These are phyloP conservation scores for Aureobasidium musti DNA, from an alignment of 2,329 filamentous ascomycete species.

Conservation along the genomic window DNA sequence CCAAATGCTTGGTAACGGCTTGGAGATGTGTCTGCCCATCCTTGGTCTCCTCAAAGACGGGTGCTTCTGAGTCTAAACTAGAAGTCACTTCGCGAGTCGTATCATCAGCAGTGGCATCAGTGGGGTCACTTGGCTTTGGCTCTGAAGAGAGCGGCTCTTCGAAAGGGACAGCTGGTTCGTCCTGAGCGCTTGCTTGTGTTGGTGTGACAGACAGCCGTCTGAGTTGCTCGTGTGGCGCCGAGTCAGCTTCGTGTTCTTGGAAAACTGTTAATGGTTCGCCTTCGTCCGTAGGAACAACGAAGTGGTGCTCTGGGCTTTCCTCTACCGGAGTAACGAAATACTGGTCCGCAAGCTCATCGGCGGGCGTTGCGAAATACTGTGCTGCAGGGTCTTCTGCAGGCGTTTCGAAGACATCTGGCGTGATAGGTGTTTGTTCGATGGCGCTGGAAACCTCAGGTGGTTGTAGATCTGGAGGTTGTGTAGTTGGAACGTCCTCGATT, in stretches of 20 bases:
- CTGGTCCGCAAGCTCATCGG: constrained; percentile 1
- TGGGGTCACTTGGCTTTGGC: too few species aligned
- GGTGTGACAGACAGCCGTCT: not conserved
- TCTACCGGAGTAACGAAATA: not conserved
- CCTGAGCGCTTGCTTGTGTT: not conserved
- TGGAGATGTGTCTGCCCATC: not conserved
- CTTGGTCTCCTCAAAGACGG: not conserved
- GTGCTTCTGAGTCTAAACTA: not conserved
- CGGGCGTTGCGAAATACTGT: constrained; percentile 5
- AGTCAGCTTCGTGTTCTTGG: not conserved
- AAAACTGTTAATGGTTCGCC: not conserved
- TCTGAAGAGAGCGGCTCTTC: not conserved
- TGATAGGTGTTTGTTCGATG: not conserved
- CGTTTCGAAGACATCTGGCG: constrained; percentile 21
- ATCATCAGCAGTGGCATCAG: not conserved
- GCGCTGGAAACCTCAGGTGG: not conserved
- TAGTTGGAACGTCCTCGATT: not conserved
- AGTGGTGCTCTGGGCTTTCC: not conserved
- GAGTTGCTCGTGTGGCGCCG: not conserved
- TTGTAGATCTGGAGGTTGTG: not conserved
- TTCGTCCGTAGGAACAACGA: not conserved
- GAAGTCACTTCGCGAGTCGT: not conserved
- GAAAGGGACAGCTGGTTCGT: not conserved
- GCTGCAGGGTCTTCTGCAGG: not conserved
- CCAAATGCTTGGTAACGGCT: too few species aligned